Percentiles rank a stretch among this genome's conserved stretches.
Conservation (phyloP, 139 green algal genomes). For the Haematococcus sp. region DNA sequence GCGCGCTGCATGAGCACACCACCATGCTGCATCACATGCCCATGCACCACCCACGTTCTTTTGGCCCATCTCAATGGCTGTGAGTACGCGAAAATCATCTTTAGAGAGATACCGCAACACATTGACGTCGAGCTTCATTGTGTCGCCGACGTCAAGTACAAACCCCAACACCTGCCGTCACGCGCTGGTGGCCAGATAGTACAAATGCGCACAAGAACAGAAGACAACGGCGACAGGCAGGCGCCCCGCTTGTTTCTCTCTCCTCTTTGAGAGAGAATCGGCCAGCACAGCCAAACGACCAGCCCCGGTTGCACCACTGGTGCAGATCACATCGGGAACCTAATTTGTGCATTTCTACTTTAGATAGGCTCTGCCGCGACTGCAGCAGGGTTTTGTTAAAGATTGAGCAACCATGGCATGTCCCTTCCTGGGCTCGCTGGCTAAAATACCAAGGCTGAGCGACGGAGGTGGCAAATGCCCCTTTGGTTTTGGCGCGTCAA, state of each 20-base stretch:
- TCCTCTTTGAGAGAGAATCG: background rate
- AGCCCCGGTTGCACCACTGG: too few species aligned
- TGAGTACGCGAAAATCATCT: constrained; percentile 95
- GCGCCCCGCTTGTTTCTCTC: background rate
- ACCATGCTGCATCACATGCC: background rate
- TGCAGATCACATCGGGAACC: too few species aligned
- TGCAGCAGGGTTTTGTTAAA: background rate
- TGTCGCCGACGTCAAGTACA: too few species aligned
- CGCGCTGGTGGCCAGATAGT: background rate
- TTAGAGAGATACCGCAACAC: constrained; percentile 89
- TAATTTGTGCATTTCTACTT: too few species aligned
- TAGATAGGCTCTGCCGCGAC: too few species aligned
- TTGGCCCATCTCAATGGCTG: constrained; percentile 96
- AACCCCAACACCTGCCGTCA: background rate
- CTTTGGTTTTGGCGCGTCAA: too few species aligned
- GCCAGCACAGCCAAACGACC: background rate
- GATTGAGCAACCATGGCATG: background rate
- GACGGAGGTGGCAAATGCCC: too few species aligned
- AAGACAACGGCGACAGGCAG: background rate
- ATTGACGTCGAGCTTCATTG: constrained; percentile 98
- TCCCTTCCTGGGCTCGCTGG: too few species aligned
- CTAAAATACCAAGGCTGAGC: too few species aligned
- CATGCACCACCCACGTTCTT: constrained; percentile 77
- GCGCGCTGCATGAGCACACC: background rate
- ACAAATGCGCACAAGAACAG: background rate